phyloP scores from a whole-genome alignment of 75 land plant genomes.

The Pinus tabuliformis region DNA sequence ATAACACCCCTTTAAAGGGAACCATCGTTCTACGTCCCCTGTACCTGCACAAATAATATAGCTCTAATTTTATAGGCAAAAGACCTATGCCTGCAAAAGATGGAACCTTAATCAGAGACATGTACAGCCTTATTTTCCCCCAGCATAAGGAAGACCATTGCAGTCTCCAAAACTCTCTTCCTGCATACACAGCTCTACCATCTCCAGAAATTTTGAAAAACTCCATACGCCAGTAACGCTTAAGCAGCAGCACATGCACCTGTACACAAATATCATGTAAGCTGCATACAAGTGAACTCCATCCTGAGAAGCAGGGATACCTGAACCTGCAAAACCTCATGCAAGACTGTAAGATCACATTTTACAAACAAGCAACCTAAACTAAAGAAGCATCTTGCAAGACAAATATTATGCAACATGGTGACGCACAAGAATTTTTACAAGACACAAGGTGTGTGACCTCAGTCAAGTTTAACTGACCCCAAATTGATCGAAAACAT shows the following conservation, averaged over 20 bases:
- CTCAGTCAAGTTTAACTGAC: no score
- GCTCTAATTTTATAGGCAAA: not conserved
- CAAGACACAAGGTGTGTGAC: no score
- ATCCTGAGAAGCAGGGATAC: conserved; percentile 34
- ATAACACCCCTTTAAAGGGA: not conserved
- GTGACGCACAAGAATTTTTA: no score
- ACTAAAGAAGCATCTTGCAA: no score
- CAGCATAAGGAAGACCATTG: not conserved
- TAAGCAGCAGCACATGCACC: conserved; percentile 19
- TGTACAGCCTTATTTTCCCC: not conserved
- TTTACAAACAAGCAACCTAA: not conserved
- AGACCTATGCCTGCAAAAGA: conserved; percentile 5
- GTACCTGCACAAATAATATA: not conserved
- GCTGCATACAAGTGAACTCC: conserved; percentile 21
- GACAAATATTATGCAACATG: no score
- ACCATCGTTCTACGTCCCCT: not conserved
- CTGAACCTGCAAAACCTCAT: conserved; percentile 65
- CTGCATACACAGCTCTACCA: not conserved
- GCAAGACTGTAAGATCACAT: conserved; percentile 15
- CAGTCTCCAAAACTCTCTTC: not conserved
- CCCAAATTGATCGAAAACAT: no score
- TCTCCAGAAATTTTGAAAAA: not conserved
- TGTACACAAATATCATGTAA: conserved; percentile 44
- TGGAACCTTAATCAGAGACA: not conserved
- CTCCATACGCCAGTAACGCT: not conserved